phyloP scores from a whole-genome alignment of 768 basidiomycete genomes.

The Agaricus subrufescens region DNA sequence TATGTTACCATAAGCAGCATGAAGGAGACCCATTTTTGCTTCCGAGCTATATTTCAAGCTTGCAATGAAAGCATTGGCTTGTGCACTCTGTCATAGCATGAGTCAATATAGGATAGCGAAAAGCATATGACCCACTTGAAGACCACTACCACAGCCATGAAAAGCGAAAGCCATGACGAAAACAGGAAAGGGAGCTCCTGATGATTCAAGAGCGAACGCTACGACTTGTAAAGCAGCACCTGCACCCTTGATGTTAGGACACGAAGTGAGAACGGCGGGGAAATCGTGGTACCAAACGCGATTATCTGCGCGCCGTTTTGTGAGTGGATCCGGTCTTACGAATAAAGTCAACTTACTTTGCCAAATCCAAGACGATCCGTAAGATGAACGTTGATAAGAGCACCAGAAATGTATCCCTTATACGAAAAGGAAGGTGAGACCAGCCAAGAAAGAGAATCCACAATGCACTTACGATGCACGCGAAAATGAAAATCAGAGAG shows the following conservation, averaged over 20 bases:
- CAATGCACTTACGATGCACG: slow-evolving; percentile 28
- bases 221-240: slow-evolving; percentile 51
- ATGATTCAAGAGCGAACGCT: slow-evolving; percentile 47
- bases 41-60: slow-evolving; percentile 48
- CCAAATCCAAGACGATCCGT: slow-evolving; percentile 37
- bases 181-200: slow-evolving; percentile 60
- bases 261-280: no score
- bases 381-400: slow-evolving; percentile 32
- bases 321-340: neutral
- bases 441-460: neutral
- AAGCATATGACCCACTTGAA: slow-evolving; percentile 31
- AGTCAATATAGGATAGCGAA: neutral
- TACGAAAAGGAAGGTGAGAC: neutral
- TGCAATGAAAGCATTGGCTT: slow-evolving; percentile 68
- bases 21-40: slow-evolving; percentile 65
- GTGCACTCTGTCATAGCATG: slow-evolving; percentile 51
- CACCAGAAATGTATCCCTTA: slow-evolving; percentile 38
- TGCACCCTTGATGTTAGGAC: slow-evolving; percentile 12
- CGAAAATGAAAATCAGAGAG: slow-evolving; percentile 52
- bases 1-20: slow-evolving; percentile 54
- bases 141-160: slow-evolving; percentile 37
- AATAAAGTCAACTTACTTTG: slow-evolving; percentile 24
- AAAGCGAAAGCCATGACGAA: slow-evolving; percentile 46
- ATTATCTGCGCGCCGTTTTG: slow-evolving; percentile 1
- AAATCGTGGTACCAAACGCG: slow-evolving; percentile 2